Evolutionary conservation across 129 eudicot genomes (phyloP).

Genomic region (Glebionis coronaria): DNA sequence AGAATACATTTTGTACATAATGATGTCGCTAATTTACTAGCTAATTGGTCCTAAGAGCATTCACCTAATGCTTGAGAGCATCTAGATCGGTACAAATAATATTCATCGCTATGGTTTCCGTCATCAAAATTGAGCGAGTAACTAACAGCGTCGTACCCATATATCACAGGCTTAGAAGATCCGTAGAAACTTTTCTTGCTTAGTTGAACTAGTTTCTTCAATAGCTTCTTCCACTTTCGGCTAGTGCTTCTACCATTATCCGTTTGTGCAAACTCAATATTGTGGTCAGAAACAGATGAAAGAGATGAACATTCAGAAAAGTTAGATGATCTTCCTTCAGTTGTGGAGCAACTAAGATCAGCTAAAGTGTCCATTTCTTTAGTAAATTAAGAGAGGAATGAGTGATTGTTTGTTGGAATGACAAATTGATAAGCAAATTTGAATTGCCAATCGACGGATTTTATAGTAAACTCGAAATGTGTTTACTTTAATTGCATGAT

Average conservation of each 20-base stretch:
- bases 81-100: not conserved
- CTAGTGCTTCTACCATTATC: slow-evolving; percentile 1
- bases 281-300: slow-evolving; percentile 40
- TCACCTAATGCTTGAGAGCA: too few species aligned
- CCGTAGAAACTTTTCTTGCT: slow-evolving; percentile 45
- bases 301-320: slow-evolving; percentile 22
- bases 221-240: slow-evolving; percentile 42
- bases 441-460: not conserved
- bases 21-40: too few species aligned
- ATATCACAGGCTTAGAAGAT: slow-evolving; percentile 37
- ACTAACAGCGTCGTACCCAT: slow-evolving; percentile 5
- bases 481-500: not conserved
- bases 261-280: slow-evolving; percentile 37
- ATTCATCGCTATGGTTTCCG: too few species aligned
- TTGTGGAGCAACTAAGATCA: not conserved
- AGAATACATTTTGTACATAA: too few species aligned
- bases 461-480: not conserved
- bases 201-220: slow-evolving; percentile 47
- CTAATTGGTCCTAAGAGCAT: too few species aligned
- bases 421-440: not conserved
- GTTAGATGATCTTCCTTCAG: slow-evolving; percentile 16
- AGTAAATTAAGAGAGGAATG: not conserved
- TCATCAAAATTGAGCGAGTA: too few species aligned
- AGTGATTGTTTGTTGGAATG: slow-evolving; percentile 9
- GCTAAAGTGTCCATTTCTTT: slow-evolving; percentile 3